Base-by-base conservation (phyloP, 257 asterid species). In the Linaria vulgaris region DNA sequence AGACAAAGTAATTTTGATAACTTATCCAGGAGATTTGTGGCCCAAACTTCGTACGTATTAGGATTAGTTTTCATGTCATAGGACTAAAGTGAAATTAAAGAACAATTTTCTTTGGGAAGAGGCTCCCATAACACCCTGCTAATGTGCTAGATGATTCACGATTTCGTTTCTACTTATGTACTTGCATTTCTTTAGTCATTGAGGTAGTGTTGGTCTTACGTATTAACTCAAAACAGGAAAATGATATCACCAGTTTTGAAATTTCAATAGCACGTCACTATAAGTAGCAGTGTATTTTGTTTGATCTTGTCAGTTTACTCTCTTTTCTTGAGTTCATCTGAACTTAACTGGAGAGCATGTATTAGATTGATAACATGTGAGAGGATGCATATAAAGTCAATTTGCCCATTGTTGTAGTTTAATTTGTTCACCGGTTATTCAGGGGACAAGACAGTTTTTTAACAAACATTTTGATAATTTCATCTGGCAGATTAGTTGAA, bases 401-500 rank as follows among this genome's bases (percentile, higher is more conserved):
- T 24, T 53, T 23, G 3, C 15, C 6, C 30, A 10, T 4, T 15
- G 17, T 22, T 23, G 5, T 10, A 52, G 27, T 22, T n/a, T n/a
- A 9, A 9, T 22, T 53, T 27, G 34, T 27, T 3, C 6, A 27
- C 34, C 3, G 34, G 4, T 27, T 27, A 27, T 2, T 27, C 34
- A 27, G 34, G 6, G 3, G 34, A 2, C 34, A 27, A 27, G 6
- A 27, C 6, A 27, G 34, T 27, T 6, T 3, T 27, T 27, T 27
- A 27, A 27, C 34, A 2, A 2, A 27, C 34, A 27, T 27, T 27
- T 27, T 2, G 34, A 27, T 27, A 27, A 27, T 27, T 27, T 2
- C 3, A 54, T 38, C 59, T 64, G 64, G 11, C 70, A 82, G 88
- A 72, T 49, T 91, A n/a, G 76, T 85, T 49, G 98, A 88, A 69